These are phyloP conservation scores for Lanzia echinophila DNA, from an alignment of 2,329 filamentous ascomycete genomes.

Conservation along the genomic window DNA sequence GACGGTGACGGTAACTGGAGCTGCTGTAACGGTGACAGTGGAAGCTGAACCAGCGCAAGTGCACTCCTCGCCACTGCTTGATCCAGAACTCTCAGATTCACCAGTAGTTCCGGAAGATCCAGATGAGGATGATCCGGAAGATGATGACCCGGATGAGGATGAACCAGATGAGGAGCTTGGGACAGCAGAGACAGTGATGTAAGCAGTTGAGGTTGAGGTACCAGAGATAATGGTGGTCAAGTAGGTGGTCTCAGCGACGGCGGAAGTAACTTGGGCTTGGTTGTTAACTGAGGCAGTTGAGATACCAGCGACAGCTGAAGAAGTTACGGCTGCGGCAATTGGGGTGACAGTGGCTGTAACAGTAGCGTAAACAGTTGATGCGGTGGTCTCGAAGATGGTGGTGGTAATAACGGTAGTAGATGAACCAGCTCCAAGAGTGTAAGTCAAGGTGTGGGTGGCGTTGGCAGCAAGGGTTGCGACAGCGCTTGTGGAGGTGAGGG, in stretches of 20 bases:
- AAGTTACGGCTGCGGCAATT: not conserved
- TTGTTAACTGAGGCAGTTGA: not conserved
- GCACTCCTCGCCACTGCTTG: not conserved
- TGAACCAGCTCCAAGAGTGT: conserved; percentile 35
- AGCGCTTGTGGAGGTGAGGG: conserved; percentile 6
- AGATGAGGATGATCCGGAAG: not conserved
- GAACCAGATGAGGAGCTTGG: not conserved
- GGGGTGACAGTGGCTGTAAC: not conserved
- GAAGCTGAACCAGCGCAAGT: conserved; percentile 13
- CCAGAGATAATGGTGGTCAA: conserved; percentile 15
- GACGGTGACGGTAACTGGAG: conserved; percentile 28
- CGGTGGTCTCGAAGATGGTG: conserved; percentile 37
- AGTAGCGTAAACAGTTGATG: conserved; percentile 24
- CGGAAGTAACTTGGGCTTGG: conserved; percentile 3
- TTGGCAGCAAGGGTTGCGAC: not conserved
- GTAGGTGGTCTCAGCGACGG: conserved; percentile 1
- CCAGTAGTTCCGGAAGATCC: conserved; percentile 1
- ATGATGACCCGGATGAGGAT: no score
- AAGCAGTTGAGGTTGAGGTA: conserved; percentile 19
- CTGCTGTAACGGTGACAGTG: conserved; percentile 23
- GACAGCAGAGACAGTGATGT: conserved; percentile 17
- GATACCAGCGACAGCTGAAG: no score
- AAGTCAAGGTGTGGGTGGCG: conserved; percentile 29
- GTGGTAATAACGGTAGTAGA: conserved; percentile 40
- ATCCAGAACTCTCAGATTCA: conserved; percentile 4